phyloP scores from a whole-genome alignment of 192 early-diverging fungal species.

The Linnemannia hyalina region DNA sequence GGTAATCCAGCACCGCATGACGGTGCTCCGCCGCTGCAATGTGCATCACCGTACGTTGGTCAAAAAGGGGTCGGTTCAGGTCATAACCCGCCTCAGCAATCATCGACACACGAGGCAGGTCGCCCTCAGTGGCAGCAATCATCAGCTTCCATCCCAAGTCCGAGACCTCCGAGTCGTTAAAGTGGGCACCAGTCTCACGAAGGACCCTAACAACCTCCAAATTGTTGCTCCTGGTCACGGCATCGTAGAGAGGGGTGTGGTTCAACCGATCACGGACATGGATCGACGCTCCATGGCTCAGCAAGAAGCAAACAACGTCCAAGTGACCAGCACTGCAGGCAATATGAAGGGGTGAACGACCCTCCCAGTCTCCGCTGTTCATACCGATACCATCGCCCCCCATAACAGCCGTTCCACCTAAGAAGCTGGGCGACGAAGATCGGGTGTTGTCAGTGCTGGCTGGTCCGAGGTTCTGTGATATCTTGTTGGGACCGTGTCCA shows the following conservation, averaged over 20 bases:
- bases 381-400: slow-evolving; percentile 29
- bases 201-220: slow-evolving; percentile 77
- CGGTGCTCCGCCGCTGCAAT: slow-evolving; percentile 68
- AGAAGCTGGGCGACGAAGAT: slow-evolving; percentile 16
- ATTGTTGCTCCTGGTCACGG: slow-evolving; percentile 71
- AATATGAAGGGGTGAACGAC: slow-evolving; percentile 88
- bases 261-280: slow-evolving; percentile 91
- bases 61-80: slow-evolving; percentile 71
- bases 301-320: slow-evolving; percentile 78
- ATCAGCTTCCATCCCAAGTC: slow-evolving; percentile 71
- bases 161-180: slow-evolving; percentile 83
- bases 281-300: slow-evolving; percentile 89
- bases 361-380: slow-evolving; percentile 55
- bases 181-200: slow-evolving; percentile 87
- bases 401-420: slow-evolving; percentile 37
- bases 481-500: slow-evolving; percentile 28
- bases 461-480: slow-evolving; percentile 26
- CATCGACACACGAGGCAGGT: slow-evolving; percentile 27
- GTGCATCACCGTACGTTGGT: slow-evolving; percentile 78
- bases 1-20: slow-evolving; percentile 55
- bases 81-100: slow-evolving; percentile 72
- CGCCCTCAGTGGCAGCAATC: slow-evolving; percentile 54
- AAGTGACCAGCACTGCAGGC: slow-evolving; percentile 84
- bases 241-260: slow-evolving; percentile 92
- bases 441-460: slow-evolving; percentile 5